Base-by-base conservation (phyloP, 441 rosid genomes). In the Hura crepitans region DNA sequence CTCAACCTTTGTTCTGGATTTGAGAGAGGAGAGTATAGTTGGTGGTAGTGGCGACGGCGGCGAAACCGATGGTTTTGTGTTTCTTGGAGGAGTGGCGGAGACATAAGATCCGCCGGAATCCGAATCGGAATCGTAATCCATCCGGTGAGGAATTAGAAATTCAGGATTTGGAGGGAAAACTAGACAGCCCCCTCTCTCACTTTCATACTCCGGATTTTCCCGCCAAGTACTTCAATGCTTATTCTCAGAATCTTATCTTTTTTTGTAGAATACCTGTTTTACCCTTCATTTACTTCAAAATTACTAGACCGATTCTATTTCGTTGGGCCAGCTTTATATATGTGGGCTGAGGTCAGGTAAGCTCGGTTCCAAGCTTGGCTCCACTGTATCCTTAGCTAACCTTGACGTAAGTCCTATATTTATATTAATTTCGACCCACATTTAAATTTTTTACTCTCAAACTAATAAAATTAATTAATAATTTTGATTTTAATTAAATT, bases 31-130 rank as follows among this genome's bases (percentile, higher is more conserved):
- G 15, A 42, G 14, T 2, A 42, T 13, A 42, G 46, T 42, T 9
- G 13, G 46, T 74, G 75, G 33, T 68, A 79, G 80, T 0, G 78
- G 69, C 1, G 46, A 14, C 4, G 62, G 66, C 6, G 66, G 60
- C 15, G 77, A 68, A 55, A 54, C 63, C 13, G 84, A 75, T 1
- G 82, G 85, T 28, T 37, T 78, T 13, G 77, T 61, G 65, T 74
- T 82, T 56, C 91, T 78, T 3, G 97, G 97, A 79, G 98, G 96
- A 66, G 97, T 94, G 69, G 87, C 82, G 67, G 98, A 90, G 76
- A 92, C 70, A 79, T 89, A 89, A 55, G 97, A 94, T 12, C 91
- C 87, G 70, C 79, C 92, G 81, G 97, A 90, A 77, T 89, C 96
- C 55, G 97, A 86, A 81, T 86, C 92, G 75, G 84, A 79, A 63